Percentiles rank a stretch among this genome's conserved stretches.
phyloP scores from a whole-genome alignment of 1,139 yeast species.

The Candida tetrigidarum region DNA sequence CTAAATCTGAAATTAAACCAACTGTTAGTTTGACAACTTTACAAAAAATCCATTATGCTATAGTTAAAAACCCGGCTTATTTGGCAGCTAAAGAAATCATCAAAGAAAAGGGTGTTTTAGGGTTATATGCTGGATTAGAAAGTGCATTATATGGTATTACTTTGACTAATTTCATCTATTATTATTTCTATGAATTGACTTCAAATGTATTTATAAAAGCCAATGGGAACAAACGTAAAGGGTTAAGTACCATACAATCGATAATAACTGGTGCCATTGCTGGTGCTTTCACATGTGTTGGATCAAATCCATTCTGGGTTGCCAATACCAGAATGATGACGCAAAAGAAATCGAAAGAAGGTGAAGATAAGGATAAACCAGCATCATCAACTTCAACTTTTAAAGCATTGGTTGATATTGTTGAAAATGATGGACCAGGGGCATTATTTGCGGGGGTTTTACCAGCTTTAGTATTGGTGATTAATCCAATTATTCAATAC shows the following conservation, averaged over 20 bases:
- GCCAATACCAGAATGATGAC: conserved; percentile 87
- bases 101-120: conserved; percentile 66
- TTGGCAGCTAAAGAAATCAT: conserved; percentile 52
- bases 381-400: conserved; percentile 44
- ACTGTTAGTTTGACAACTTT: conserved; percentile 16
- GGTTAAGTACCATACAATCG: conserved; percentile 69
- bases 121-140: conserved; percentile 84
- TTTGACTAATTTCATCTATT: conserved; percentile 84
- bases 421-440: conserved; percentile 69
- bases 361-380: conserved; percentile 1
- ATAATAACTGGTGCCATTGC: conserved; percentile 84
- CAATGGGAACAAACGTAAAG: conserved; percentile 31
- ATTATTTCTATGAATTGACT: conserved; percentile 84
- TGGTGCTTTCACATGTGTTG: conserved; percentile 81
- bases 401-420: conserved; percentile 60
- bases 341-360: conserved; percentile 39
- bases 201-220: conserved; percentile 56
- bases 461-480: conserved; percentile 84
- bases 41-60: conserved; percentile 24
- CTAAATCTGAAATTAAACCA: conserved; percentile 14
- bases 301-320: conserved; percentile 97
- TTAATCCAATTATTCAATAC: conserved; percentile 91
- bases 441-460: conserved; percentile 83
- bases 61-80: conserved; percentile 29
- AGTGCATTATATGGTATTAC: conserved; percentile 88